Conservation (phyloP, 2,329 filamentous ascomycete species). For the Aspergillus brasiliensis region DNA sequence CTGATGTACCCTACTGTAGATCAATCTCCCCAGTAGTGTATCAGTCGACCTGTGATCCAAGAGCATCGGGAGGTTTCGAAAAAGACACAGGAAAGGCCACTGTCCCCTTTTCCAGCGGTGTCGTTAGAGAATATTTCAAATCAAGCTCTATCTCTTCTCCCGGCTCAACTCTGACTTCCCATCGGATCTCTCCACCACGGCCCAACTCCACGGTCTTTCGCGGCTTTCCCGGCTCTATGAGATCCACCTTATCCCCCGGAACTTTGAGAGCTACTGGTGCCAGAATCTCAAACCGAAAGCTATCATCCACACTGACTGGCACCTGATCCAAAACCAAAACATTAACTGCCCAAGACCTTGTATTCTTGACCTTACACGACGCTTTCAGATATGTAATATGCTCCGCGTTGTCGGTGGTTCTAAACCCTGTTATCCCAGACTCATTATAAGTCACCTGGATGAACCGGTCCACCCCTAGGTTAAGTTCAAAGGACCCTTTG, state of each 20-base stretch:
- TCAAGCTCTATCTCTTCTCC: constrained; percentile 59
- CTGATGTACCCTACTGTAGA: too few species aligned
- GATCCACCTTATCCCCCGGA: constrained; percentile 23
- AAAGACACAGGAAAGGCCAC: background rate
- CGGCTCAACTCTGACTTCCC: constrained; percentile 61
- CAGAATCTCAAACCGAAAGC: constrained; percentile 30
- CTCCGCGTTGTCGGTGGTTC: too few species aligned
- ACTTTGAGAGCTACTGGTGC: constrained; percentile 31
- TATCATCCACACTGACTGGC: constrained; percentile 35
- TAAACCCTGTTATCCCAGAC: too few species aligned
- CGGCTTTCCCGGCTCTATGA: constrained; percentile 41
- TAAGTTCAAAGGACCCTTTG: constrained; percentile 32
- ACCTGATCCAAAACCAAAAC: constrained; percentile 36
- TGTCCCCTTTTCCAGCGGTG: constrained; percentile 46
- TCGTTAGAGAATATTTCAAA: constrained; percentile 63
- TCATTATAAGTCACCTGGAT: constrained; percentile 31
- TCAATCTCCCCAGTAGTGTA: too few species aligned
- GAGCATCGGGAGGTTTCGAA: too few species aligned
- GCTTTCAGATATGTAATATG: too few species aligned
- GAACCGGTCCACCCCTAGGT: constrained; percentile 35
- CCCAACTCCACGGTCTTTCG: constrained; percentile 56
- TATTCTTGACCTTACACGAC: constrained; percentile 34
- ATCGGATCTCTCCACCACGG: constrained; percentile 61
- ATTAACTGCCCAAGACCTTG: constrained; percentile 29
- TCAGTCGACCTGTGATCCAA: too few species aligned